These are phyloP conservation scores for Hymenoscyphus salicellus DNA, from an alignment of 2,329 filamentous ascomycete species.

Conservation along the genomic window DNA sequence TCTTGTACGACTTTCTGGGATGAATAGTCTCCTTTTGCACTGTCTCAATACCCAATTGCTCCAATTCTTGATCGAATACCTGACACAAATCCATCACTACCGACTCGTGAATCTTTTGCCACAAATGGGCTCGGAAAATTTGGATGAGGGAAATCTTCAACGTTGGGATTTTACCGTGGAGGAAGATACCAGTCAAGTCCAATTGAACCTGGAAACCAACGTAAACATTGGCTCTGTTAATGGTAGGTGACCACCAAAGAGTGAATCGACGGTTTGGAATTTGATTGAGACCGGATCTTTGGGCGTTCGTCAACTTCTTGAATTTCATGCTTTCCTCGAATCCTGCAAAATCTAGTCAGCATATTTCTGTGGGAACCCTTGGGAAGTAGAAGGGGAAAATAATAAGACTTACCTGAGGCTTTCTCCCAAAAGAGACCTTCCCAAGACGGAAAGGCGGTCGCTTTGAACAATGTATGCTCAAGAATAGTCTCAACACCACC, in stretches of 20 bases:
- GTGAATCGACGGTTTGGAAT: constrained; percentile 99
- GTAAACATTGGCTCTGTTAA: constrained; percentile 77
- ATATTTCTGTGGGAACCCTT: background rate
- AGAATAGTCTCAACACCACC: constrained; percentile 97
- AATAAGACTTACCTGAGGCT: constrained; percentile 40
- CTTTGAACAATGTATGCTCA: constrained; percentile 95
- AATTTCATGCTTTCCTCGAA: constrained; percentile 77
- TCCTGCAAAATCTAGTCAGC: constrained; percentile 4
- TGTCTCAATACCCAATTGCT: constrained; percentile 92
- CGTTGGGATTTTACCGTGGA: constrained; percentile 98
- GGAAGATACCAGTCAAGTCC: constrained; percentile 95
- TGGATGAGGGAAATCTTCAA: constrained; percentile 97
- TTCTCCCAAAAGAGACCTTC: constrained; percentile 91
- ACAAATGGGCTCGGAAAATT: constrained; percentile 98
- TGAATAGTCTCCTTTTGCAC: constrained; percentile 99
- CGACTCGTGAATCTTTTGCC: constrained; percentile 99
- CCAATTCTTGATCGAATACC: constrained; percentile 95
- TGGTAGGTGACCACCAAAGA: constrained; percentile 93
- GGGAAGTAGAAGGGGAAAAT: background rate
- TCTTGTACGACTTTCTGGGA: constrained; percentile 99
- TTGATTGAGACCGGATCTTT: constrained; percentile 93
- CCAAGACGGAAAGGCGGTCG: constrained; percentile 94
- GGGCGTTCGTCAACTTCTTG: constrained; percentile 97
- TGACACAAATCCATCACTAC: constrained; percentile 99
- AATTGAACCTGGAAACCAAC: constrained; percentile 99